Conservation (phyloP, 1,284 basidiomycete genomes). For the Cyathus olla region DNA sequence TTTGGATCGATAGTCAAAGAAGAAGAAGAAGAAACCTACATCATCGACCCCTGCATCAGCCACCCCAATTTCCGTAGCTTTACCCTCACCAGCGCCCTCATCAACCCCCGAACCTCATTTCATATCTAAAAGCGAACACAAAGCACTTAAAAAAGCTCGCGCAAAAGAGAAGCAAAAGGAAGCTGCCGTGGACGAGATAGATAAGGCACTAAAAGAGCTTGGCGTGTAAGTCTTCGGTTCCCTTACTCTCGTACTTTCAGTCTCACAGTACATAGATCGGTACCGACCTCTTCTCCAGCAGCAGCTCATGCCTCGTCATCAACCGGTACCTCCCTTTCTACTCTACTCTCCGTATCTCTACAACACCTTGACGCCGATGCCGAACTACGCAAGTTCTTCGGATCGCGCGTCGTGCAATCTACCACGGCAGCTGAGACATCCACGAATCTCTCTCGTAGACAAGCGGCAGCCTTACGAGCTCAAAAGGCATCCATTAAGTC, state of each 20-base stretch:
- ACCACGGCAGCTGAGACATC: constrained; percentile 50
- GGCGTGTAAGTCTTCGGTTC: constrained; percentile 62
- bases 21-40: constrained; percentile 48
- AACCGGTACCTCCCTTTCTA: constrained; percentile 52
- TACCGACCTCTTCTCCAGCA: constrained; percentile 60
- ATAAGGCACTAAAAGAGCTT: constrained; percentile 85
- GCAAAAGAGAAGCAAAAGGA: constrained; percentile 63
- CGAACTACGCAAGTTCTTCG: constrained; percentile 93
- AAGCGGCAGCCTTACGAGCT: constrained; percentile 27
- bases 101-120: constrained; percentile 13
- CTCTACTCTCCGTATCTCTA: constrained; percentile 81
- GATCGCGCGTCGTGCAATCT: constrained; percentile 84
- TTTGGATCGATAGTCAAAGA: constrained; percentile 32
- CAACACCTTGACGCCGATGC: constrained; percentile 87
- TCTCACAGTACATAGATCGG: constrained; percentile 48
- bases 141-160: constrained; percentile 69
- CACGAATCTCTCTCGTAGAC: constrained; percentile 39
- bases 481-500: constrained; percentile 53
- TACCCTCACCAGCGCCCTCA: constrained; percentile 9
- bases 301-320: constrained; percentile 35
- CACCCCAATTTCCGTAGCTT: constrained; percentile 1
- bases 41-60: constrained; percentile 9
- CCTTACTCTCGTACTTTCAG: not conserved
- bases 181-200: constrained; percentile 82
- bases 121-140: constrained; percentile 49